Evolutionary conservation across 331 rosid genomes (phyloP), one percentile per base, ranked within the genome.

Genomic region (Malus hybrid): DNA sequence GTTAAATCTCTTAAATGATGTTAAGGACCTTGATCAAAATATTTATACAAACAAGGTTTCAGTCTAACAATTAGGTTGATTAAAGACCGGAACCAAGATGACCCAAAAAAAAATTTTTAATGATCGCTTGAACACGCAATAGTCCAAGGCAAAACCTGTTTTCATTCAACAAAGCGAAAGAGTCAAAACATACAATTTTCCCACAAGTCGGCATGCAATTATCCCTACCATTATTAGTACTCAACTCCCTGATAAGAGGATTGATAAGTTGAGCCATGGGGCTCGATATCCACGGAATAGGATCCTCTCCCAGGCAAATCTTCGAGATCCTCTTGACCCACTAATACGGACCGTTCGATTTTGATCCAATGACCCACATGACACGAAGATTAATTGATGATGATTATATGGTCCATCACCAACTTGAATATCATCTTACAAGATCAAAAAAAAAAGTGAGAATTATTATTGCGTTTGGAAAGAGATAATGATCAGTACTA

Each of bases 291-390:
- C 24, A 24, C 24, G 24, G 24, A 24, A 24, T 24, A 24, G 24
- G 24, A 24, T 24, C 1, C 24, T 24, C 1, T 24, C 24, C 1
- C 1, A 24, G 24, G 24, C 24, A 24, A 24, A 24, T 24, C 24
- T 24, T 24, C 24, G 24, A 1, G 24, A 24, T 24, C 24, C 24
- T 24, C 1, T 1, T 24, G 24, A 24, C 24, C 24, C 24, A 24
- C 1, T 24, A 24, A 24, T 24, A 24, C 24, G 24, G 24, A 1
- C 24, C 24, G 24, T 24, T 24, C 0, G 1, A 24, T 24, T 24
- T 24, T 24, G 24, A 24, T 24, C 24, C 1, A 24, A 1, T 24
- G 24, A 24, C 24, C 84, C 90, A 88, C 87, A 88, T 88, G 92
- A 86, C 73, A 69, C 73, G 66, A 31, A 80, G 76, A 79, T 55